phyloP scores from a whole-genome alignment of 208 protist species.

The Trypanosoma boissoni region DNA sequence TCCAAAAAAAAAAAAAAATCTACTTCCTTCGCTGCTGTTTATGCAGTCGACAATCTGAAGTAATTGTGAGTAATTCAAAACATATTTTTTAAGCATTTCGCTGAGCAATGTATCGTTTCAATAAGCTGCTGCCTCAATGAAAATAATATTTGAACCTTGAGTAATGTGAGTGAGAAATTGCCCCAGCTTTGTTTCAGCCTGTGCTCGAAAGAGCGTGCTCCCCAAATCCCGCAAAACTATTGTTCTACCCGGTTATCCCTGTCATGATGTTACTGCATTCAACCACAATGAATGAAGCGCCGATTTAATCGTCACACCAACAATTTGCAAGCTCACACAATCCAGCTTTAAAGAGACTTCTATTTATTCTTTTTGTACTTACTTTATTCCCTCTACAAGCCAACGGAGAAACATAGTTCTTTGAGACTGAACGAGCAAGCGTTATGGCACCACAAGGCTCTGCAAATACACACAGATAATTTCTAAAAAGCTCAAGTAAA shows the following conservation, averaged over 20 bases:
- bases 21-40: conserved; percentile 2
- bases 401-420: conserved; percentile 37
- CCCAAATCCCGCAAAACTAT: conserved; percentile 27
- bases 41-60: conserved; percentile 35
- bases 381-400: conserved; percentile 10
- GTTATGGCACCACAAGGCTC: conserved; percentile 45
- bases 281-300: conserved; percentile 32
- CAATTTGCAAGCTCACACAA: conserved; percentile 41
- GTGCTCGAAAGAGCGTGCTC: conserved; percentile 15
- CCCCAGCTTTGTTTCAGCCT: conserved; percentile 52
- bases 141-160: conserved; percentile 41
- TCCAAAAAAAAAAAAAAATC: background rate
- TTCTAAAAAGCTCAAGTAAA: conserved; percentile 35
- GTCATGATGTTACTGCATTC: conserved; percentile 47
- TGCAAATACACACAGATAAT: conserved; percentile 22
- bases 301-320: conserved; percentile 33
- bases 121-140: conserved; percentile 58
- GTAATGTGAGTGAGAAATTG: conserved; percentile 64
- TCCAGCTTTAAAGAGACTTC: conserved; percentile 13
- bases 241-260: conserved; percentile 18
- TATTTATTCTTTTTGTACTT: background rate
- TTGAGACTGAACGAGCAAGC: conserved; percentile 32
- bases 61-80: conserved; percentile 47
- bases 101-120: conserved; percentile 48
- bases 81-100: conserved; percentile 49